These are phyloP conservation scores for Torulaspora franciscae DNA, from an alignment of 805 yeast genomes.

Conservation along the genomic window DNA sequence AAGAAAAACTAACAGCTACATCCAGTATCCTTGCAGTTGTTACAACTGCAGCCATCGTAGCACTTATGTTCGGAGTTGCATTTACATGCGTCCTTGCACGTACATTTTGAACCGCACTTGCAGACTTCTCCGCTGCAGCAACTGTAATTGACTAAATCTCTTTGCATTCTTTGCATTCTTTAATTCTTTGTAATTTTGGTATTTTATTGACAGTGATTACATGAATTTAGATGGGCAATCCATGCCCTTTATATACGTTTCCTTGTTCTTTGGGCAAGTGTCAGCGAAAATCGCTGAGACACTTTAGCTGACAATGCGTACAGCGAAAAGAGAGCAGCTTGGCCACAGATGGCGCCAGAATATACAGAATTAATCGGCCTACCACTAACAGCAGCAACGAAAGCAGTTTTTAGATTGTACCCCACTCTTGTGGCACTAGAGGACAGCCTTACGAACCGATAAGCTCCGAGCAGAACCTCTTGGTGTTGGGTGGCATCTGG, in stretches of 20 bases:
- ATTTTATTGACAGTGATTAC: background rate
- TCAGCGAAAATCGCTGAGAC: background rate
- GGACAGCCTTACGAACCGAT: no score
- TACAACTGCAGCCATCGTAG: background rate
- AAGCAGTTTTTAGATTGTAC: no score
- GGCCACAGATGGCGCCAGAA: no score
- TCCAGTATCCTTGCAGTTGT: background rate
- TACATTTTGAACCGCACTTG: background rate
- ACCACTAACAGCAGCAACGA: no score
- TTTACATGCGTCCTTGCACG: background rate
- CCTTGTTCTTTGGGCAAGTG: background rate
- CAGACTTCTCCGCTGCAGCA: background rate
- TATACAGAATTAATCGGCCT: no score
- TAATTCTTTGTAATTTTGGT: background rate
- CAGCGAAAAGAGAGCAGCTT: no score
- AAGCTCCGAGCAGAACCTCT: constrained; percentile 90
- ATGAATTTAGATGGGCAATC: background rate
- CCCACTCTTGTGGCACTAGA: no score
- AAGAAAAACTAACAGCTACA: background rate
- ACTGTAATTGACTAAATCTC: background rate
- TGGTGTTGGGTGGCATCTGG: constrained; percentile 99
- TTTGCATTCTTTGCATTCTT: background rate
- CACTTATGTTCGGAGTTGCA: background rate
- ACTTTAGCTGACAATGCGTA: background rate
- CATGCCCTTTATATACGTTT: background rate